A percentile compares a stretch with the other conserved stretches of the same genome.
Evolutionary conservation across 129 eudicot species (phyloP).

Genomic region (Escallonia herrerae): DNA sequence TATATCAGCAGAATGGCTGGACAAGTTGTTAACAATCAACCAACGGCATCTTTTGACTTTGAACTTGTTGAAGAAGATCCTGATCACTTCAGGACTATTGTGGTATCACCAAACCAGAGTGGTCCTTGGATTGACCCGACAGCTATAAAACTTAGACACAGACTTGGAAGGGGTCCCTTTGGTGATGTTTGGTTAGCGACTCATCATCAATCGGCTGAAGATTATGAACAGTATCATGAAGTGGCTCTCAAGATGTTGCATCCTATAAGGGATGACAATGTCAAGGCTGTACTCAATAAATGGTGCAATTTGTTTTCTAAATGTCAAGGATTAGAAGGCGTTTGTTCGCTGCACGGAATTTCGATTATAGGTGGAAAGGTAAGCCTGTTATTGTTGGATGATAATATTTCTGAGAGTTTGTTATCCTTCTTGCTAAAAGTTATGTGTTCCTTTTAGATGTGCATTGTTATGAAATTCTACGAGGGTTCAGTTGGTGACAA

Average conservation of each 20-base stretch:
- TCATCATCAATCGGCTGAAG: conserved; percentile 56
- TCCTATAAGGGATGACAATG: conserved; percentile 63
- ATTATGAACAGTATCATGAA: conserved; percentile 70
- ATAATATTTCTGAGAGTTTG: neutral
- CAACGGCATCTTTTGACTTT: conserved; percentile 52
- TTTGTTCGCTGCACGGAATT: conserved; percentile 65
- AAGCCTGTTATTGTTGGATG: conserved; percentile 4
- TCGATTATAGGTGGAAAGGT: conserved; percentile 75
- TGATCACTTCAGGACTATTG: conserved; percentile 35
- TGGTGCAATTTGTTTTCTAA: conserved; percentile 45
- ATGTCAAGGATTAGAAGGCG: conserved; percentile 49
- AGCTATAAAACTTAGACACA: conserved; percentile 67
- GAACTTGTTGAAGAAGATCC: conserved; percentile 66
- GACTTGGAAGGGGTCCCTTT: conserved; percentile 83
- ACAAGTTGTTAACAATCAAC: conserved; percentile 33
- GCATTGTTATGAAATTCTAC: conserved; percentile 85
- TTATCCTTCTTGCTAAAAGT: conserved; percentile 5
- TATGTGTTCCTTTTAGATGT: conserved; percentile 36
- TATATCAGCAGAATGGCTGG: conserved; percentile 59
- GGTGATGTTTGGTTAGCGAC: conserved; percentile 98
- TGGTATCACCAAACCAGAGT: conserved; percentile 34
- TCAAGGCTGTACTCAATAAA: conserved; percentile 48
- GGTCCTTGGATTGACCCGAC: conserved; percentile 78
- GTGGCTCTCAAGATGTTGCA: conserved; percentile 87
- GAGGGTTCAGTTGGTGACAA: conserved; percentile 89